Evolutionary conservation across 768 basidiomycete species (phyloP), one percentile per base, ranked within the genome.

Genomic region (Leucogyrophana mollusca): DNA sequence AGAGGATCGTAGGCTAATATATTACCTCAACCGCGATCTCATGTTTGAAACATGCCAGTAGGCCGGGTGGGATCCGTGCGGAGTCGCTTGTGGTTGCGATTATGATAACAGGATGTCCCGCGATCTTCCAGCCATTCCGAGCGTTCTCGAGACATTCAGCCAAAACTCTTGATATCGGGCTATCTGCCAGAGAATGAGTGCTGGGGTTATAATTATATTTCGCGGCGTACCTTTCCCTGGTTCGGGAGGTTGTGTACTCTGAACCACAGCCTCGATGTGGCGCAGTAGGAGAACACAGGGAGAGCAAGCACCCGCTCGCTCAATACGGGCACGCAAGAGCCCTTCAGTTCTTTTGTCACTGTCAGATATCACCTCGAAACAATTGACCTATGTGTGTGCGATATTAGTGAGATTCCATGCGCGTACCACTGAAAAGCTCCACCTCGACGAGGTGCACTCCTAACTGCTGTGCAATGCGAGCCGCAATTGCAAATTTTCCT

Each of bases 381-480:
- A 94, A 51, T 96, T 84, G 36, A 95, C 73, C 94, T 97, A 50
- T 34, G 34, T 35, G 35, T 3, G 24, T 4, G 20, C 22, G 20
- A 5, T 46, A 33, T 17, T 16, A 27, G 42, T n/a, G n/a, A n/a
- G n/a, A n/a, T n/a, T n/a, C n/a, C 20, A 37, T 7, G 17, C 21
- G 9, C 9, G 45, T 16, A 38, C 30, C 14, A 8, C 16, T 41
- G 4, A 36, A 2, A 16, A 34, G 14, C 37, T 58, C 45, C 51
- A 89, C 94, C 75, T 93, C 89, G 10, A 90, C 72, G 0, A 91
- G 47, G 62, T 93, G 91, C 47, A 94, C 74, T 10, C 91, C 92
- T 2, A 92, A 66, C 4, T 67, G 66, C 38, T 75, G 73, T 5
- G 85, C 78, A 10, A 85, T 78, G 64, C 67, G 71, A 5, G 64